Base-by-base conservation (phyloP, 192 early-diverging fungal species). In the Entophlyctis luteolus region DNA sequence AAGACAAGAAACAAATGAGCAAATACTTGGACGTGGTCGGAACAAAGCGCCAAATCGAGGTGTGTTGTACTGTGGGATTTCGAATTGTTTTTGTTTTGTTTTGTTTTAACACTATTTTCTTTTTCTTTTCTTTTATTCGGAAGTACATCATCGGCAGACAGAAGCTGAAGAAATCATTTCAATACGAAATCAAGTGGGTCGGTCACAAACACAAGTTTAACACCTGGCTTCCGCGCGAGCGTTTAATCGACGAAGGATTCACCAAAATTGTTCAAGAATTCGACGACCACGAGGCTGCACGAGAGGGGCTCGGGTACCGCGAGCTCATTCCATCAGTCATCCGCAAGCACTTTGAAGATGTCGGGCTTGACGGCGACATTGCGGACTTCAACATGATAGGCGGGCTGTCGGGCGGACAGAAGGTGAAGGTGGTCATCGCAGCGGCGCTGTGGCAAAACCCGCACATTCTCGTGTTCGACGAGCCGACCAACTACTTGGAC, bases 381-480 rank as follows among this genome's bases (percentile, higher is more conserved):
- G 85, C 87, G 48, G 83, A 85, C 60, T 78, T 88, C 81, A 83
- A 78, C 73, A 75, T 76, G 57, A 89, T 90, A 68, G 62, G 78
- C 52, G 87, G 86, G 59, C 75, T 91, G 31, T 86, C 86, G 55
- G 89, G 88, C 75, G 89, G 89, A 60, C 90, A 91, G 74, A 91
- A 91, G 76, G 90, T 92, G 74, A 91, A 91, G 77, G 86, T 92
- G 37, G 90, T 92, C 34, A 82, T 92, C 72, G 89, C 83, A 49
- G 89, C 87, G 65, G 89, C 90, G 49, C 83, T 92, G 81, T 91
- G 90, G 89, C 87, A 88, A 73, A 83, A 87, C 72, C 94, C 94
- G 53, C 93, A 95, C 75, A 88, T 93, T 71, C 86, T 95, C 71
- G 84, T 95, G 62, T 82, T 95, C 58, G 93, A 95, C 75, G 90